These are phyloP conservation scores for Escallonia rubra DNA, from an alignment of 129 eudicot species.

Conservation along the genomic window DNA sequence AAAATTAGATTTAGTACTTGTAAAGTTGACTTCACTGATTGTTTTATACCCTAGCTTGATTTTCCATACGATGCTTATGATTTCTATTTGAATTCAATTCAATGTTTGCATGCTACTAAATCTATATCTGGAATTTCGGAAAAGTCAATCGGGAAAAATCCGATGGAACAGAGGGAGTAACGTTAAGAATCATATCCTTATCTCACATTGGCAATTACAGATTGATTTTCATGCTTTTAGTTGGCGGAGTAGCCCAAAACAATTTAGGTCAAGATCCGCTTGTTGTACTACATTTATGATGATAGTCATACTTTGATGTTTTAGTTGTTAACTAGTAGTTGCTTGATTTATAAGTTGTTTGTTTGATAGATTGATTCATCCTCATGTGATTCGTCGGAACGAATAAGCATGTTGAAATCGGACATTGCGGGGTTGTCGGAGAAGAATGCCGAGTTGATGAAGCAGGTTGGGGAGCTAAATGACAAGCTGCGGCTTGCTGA, in stretches of 20 bases:
- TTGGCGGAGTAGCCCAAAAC: neutral
- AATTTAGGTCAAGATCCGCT: neutral
- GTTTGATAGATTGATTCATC: neutral
- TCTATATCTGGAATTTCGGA: too few species aligned
- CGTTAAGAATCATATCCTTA: too few species aligned
- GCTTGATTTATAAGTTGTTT: too few species aligned
- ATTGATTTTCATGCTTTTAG: neutral
- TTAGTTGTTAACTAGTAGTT: too few species aligned
- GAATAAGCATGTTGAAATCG: neutral
- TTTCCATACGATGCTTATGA: too few species aligned
- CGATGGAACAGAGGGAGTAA: too few species aligned
- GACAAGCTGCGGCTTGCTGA: conserved; percentile 11
- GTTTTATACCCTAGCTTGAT: too few species aligned
- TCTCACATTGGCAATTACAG: neutral
- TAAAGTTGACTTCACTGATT: too few species aligned
- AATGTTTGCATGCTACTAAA: too few species aligned
- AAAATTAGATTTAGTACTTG: too few species aligned
- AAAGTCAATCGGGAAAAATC: too few species aligned
- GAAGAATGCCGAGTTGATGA: conserved; percentile 12
- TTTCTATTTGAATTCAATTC: too few species aligned
- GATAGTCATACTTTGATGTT: neutral
- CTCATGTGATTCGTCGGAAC: neutral
- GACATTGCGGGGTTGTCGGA: neutral
- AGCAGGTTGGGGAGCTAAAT: conserved; percentile 17
- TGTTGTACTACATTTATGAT: neutral